These are phyloP conservation scores for Pharus latifolius DNA, from an alignment of 176 grass and related monocot species.

Conservation along the genomic window DNA sequence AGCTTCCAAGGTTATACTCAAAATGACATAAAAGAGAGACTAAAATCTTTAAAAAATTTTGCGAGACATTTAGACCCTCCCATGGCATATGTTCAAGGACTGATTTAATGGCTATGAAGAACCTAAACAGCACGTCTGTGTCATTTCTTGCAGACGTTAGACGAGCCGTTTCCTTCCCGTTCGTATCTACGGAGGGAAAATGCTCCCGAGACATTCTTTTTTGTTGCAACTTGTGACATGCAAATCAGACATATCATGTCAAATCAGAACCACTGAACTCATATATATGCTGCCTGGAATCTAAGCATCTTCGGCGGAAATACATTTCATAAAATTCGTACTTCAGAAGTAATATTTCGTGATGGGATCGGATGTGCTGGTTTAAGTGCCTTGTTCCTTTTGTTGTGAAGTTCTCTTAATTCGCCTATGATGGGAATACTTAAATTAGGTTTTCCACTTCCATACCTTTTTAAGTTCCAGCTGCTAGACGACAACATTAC, in stretches of 20 bases:
- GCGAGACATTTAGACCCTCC: no score
- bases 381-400: conserved; percentile 24
- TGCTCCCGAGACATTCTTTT: conserved; percentile 12
- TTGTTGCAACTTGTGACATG: neutral
- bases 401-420: conserved; percentile 14
- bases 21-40: no score
- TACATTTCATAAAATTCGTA: neutral
- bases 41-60: no score
- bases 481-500: no score
- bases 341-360: neutral
- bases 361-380: conserved; percentile 2
- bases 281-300: neutral
- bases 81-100: no score
- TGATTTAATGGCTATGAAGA: no score
- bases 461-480: neutral
- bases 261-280: conserved; percentile 8
- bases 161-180: no score
- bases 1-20: no score
- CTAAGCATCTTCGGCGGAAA: neutral
- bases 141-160: no score
- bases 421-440: neutral
- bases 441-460: neutral
- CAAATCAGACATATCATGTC: neutral
- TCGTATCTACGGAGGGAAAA: no score
- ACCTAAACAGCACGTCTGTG: no score